These are phyloP conservation scores for Cyclospora cayetanensis DNA, from an alignment of 169 alveolate genomes.

Conservation along the genomic window DNA sequence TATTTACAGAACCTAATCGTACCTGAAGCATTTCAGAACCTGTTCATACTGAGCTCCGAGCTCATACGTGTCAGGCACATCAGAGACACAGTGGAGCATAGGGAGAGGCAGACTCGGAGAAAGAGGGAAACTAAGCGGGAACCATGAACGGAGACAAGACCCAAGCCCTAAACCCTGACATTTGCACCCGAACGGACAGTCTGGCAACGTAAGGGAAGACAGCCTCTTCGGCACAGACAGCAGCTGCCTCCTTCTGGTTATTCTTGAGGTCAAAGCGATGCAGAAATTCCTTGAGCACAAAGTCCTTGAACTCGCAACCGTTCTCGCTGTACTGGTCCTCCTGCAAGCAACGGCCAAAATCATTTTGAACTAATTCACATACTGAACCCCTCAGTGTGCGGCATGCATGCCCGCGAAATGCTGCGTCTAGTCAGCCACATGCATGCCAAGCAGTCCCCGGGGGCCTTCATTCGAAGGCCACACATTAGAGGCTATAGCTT, in stretches of 20 bases:
- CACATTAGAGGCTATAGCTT: no score
- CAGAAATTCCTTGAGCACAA: conserved; percentile 27
- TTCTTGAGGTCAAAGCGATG: conserved; percentile 24
- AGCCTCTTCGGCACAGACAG: conserved; percentile 26
- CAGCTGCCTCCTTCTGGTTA: conserved; percentile 34
- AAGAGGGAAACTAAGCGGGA: no score
- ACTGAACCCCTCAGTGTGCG: neutral
- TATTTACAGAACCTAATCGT: no score
- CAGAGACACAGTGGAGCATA: no score
- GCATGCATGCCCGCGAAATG: neutral
- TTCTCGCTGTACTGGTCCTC: conserved; percentile 49
- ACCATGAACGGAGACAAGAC: neutral
- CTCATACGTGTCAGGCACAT: no score
- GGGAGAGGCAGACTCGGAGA: no score
- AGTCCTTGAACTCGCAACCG: conserved; percentile 53
- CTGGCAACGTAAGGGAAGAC: conserved; percentile 32
- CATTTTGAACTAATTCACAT: neutral
- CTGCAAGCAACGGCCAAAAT: neutral
- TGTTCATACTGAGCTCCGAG: no score
- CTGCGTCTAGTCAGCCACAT: neutral
- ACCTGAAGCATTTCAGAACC: no score
- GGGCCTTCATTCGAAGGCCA: no score
- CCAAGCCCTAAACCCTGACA: neutral
- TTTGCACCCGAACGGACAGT: conserved; percentile 22
- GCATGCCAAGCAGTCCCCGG: no score